phyloP scores from a whole-genome alignment of 2,329 filamentous ascomycete species.

The Cytospora chrysosperma region DNA sequence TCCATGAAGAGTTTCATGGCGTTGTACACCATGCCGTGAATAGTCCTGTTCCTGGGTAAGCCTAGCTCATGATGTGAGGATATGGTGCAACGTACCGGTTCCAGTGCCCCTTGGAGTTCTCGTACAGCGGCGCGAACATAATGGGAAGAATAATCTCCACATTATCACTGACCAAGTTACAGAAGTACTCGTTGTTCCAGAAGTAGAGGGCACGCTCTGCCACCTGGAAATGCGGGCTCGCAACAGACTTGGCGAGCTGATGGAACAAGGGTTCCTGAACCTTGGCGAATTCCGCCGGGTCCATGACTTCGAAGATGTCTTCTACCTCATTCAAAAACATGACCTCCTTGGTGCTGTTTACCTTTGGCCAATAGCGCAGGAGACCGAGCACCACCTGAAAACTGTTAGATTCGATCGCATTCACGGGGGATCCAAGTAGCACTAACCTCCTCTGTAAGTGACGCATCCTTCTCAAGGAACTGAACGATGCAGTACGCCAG shows the following conservation, averaged over 20 bases:
- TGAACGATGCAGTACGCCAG: constrained; percentile 98
- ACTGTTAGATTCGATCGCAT: constrained; percentile 23
- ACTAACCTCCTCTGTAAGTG: constrained; percentile 88
- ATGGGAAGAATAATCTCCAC: constrained; percentile 98
- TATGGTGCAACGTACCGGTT: constrained; percentile 67
- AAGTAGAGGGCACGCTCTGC: constrained; percentile 97
- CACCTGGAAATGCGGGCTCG: constrained; percentile 98
- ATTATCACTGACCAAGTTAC: constrained; percentile 97
- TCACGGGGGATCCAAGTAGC: background rate
- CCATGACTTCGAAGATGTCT: constrained; percentile 99
- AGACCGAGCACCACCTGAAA: constrained; percentile 84
- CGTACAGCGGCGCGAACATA: constrained; percentile 97
- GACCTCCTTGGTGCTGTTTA: constrained; percentile 99
- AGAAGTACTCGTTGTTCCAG: constrained; percentile 99
- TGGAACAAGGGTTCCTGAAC: constrained; percentile 97
- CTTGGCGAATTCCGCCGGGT: constrained; percentile 96
- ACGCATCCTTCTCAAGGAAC: constrained; percentile 96
- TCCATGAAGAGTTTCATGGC: constrained; percentile 99
- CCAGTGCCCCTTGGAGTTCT: constrained; percentile 99
- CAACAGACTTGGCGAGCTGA: constrained; percentile 95
- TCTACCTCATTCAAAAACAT: constrained; percentile 99
- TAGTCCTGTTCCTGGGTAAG: constrained; percentile 63
- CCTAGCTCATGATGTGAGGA: background rate
- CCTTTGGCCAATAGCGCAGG: constrained; percentile 97
- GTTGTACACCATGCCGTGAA: constrained; percentile 99